Evolutionary conservation across 1,284 basidiomycete genomes (phyloP).

Genomic region (Xerocomus nothofagi): DNA sequence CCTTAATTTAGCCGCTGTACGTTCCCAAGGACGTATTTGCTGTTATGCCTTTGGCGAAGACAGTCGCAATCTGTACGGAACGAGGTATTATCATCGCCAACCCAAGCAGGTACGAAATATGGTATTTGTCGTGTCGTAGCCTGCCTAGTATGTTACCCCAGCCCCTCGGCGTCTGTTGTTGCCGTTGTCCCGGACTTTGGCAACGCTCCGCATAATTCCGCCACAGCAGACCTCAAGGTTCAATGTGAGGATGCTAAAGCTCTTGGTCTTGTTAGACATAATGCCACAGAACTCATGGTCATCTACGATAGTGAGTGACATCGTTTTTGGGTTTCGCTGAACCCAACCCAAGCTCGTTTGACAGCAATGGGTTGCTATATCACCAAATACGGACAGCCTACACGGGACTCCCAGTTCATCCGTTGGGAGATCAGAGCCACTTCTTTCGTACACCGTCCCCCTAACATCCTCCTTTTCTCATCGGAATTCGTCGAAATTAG

Average conservation of each 20-base stretch:
- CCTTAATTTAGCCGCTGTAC: slow-evolving; percentile 52
- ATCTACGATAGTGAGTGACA: slow-evolving; percentile 64
- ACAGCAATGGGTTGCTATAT: slow-evolving; percentile 70
- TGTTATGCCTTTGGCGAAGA: slow-evolving; percentile 57
- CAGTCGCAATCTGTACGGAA: slow-evolving; percentile 61
- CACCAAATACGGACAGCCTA: slow-evolving; percentile 63
- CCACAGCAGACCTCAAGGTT: slow-evolving; percentile 54
- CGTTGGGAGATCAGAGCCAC: slow-evolving; percentile 72
- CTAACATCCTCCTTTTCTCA: slow-evolving; percentile 70
- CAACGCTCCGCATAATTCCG: slow-evolving; percentile 40
- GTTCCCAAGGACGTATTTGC: slow-evolving; percentile 67
- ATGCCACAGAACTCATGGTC: slow-evolving; percentile 59
- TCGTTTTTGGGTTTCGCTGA: neutral
- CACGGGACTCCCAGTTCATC: slow-evolving; percentile 59
- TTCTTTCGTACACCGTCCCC: slow-evolving; percentile 57
- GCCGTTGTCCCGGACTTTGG: slow-evolving; percentile 62
- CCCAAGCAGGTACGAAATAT: slow-evolving; percentile 53
- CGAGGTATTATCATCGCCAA: slow-evolving; percentile 64
- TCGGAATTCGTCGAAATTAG: slow-evolving; percentile 72
- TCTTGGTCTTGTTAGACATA: slow-evolving; percentile 64
- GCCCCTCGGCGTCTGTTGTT: slow-evolving; percentile 41
- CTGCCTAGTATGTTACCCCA: slow-evolving; percentile 22
- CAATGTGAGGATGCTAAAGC: slow-evolving; percentile 60
- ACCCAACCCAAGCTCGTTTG: neutral
- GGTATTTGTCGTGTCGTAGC: neutral